These are phyloP conservation scores for Rosa rugosa DNA, from an alignment of 306 rosid species.

Conservation along the genomic window DNA sequence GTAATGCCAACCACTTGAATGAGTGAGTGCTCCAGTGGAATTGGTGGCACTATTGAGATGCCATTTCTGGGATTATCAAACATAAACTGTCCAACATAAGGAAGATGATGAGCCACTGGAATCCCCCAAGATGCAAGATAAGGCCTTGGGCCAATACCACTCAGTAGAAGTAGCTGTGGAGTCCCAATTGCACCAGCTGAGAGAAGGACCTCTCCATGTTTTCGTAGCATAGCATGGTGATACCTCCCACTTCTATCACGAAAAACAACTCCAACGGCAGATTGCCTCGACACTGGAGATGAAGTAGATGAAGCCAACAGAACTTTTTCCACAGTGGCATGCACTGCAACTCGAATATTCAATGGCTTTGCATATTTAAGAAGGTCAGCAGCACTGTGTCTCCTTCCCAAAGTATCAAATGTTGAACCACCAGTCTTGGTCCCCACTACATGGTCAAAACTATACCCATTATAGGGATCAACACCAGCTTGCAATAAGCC, in stretches of 20 bases:
- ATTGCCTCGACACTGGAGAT: slow-evolving; percentile 10
- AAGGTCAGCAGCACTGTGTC: slow-evolving; percentile 83
- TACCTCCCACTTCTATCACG: slow-evolving; percentile 51
- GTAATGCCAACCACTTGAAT: slow-evolving; percentile 90
- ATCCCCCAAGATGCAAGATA: slow-evolving; percentile 82
- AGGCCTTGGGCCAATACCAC: slow-evolving; percentile 78
- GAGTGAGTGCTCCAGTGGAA: slow-evolving; percentile 72
- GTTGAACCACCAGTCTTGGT: slow-evolving; percentile 93
- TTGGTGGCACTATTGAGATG: slow-evolving; percentile 65
- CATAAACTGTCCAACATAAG: slow-evolving; percentile 71
- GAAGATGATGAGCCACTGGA: slow-evolving; percentile 66
- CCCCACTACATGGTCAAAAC: slow-evolving; percentile 57
- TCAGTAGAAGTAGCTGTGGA: slow-evolving; percentile 80
- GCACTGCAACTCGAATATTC: slow-evolving; percentile 50
- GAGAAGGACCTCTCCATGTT: slow-evolving; percentile 67
- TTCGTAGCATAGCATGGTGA: slow-evolving; percentile 60
- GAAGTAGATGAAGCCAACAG: slow-evolving; percentile 43
- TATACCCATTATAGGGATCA: slow-evolving; percentile 76
- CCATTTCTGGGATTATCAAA: slow-evolving; percentile 89
- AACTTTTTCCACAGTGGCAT: slow-evolving; percentile 70
- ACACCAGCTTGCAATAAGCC: slow-evolving; percentile 77
- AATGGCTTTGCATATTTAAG: slow-evolving; percentile 38
- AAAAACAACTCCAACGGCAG: slow-evolving; percentile 60
- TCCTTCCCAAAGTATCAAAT: slow-evolving; percentile 57
- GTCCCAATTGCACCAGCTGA: slow-evolving; percentile 85